Evolutionary conservation across 2,329 filamentous ascomycete species (phyloP), one percentile per base, ranked within the genome.

Genomic region (Diaporthe citrichinensis): DNA sequence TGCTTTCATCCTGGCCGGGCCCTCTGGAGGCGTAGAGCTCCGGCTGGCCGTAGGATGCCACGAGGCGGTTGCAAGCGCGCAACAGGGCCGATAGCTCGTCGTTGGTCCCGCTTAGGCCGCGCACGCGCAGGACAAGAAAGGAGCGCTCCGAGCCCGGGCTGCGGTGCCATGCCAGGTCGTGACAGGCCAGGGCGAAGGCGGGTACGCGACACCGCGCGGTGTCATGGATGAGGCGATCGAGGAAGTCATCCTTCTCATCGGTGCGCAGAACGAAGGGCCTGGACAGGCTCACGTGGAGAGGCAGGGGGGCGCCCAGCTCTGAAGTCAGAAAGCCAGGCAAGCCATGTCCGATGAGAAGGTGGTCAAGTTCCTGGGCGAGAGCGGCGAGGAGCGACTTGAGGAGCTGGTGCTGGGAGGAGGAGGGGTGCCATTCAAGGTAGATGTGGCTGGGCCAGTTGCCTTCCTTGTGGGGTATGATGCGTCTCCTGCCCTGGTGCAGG

Each of bases 391-490:
- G 84, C 8, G 78, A 76, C 23, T 80, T 81, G 74, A 94, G 86
- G 1, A 85, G 78, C 2, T 80, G 79, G 78, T 89, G 87, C 77
- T 93, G 87, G 59, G 81, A 61, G 20, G 83, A 78, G 2, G 84
- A 82, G 23, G 92, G 91, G 81, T 88, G 87, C 91, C 97, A 99
- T 86, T 98, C 96, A 74, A 98, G 88, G 83, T 98, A 98, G 61
- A 98, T 83, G 84, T 98, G 96, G 46, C 93, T 95, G 1, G 96
- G 95, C 97, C 97, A 99, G 83, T 95, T 95, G 76, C 97, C 97
- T 76, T 92, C 91, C 36, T 96, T 88, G 84, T 99, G 97, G 34
- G 96, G 96, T 67, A 92, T 94, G 74, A 93, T 90, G 57, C 97
- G 91, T 81, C 93, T 95, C 61, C 96, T 92, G 72, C 97, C 97